Evolutionary conservation across 1,139 yeast genomes (phyloP).

Genomic region (Nakaseomyces glabratus): DNA sequence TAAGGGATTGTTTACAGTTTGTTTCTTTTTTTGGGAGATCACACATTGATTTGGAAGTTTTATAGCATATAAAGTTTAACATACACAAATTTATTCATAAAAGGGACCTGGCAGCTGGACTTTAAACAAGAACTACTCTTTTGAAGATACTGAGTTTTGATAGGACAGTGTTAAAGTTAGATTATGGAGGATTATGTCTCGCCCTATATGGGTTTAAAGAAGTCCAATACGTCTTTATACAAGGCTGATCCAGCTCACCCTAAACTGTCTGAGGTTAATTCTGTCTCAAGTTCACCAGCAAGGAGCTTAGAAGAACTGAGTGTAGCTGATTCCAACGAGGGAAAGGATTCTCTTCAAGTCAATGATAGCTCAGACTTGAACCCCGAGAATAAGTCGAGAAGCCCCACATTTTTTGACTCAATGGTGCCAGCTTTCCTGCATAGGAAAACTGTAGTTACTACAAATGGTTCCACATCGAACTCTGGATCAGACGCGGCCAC

Average conservation of each 20-base stretch:
- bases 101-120: too few species aligned
- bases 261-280: slow-evolving; percentile 46
- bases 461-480: too few species aligned
- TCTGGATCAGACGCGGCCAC: slow-evolving; percentile 9
- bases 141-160: too few species aligned
- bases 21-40: too few species aligned
- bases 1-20: too few species aligned
- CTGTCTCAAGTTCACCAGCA: slow-evolving; percentile 14
- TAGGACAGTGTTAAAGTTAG: too few species aligned
- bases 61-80: too few species aligned
- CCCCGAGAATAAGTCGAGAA: not conserved
- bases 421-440: slow-evolving; percentile 15
- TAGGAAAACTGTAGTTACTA: slow-evolving; percentile 6
- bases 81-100: too few species aligned
- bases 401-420: slow-evolving; percentile 15
- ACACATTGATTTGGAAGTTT: too few species aligned
- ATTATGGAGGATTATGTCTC: slow-evolving; percentile 4
- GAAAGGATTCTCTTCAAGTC: not conserved
- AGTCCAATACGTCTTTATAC: slow-evolving; percentile 8
- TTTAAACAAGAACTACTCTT: too few species aligned
- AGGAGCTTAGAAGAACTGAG: slow-evolving; percentile 6
- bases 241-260: slow-evolving; percentile 54
- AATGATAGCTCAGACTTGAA: not conserved
- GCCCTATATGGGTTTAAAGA: slow-evolving; percentile 10
- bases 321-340: slow-evolving; percentile 14